Evolutionary conservation across 2,329 filamentous ascomycete genomes (phyloP), one percentile per base, ranked within the genome.

Genomic region (Shiraia bambusicola): DNA sequence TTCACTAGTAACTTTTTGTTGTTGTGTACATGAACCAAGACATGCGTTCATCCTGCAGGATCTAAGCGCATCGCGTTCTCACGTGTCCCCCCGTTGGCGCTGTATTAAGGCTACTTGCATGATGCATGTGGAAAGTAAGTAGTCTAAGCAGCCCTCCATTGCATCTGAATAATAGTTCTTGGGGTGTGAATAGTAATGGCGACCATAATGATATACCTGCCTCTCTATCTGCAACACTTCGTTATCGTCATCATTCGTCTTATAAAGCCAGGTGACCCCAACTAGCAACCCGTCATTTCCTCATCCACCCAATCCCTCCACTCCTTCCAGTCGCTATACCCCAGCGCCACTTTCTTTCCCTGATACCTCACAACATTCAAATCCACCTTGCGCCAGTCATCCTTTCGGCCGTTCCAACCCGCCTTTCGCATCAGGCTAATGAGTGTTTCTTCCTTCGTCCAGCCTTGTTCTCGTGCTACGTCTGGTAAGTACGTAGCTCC

Each of bases 341-440:
- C 75, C 45, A 93, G 67, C 41, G 75, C 83, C 40, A 84, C 80
- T 74, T 88, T 91, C 71, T 83, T 83, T 14, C 93, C 93, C 69
- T 93, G 88, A 67, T 97, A 98, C 55, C 88, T 79, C 40, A 91
- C 83, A 2, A 93, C 82, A 56, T 83, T 83, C 66, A 95, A 75
- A 36, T 87, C 82, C 3, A 96, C 82, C 45, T 88, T 84, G 53
- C 79, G 79, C 92, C 91, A 97, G 28, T 80, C 78, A 38, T 73
- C 72, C 59, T 62, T 72, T 31, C 72, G 69, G 1, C 89, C 90
- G 43, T 78, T 79, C 91, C 91, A 98, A 1, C 93, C 93, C 0
- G 91, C 91, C 76, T 98, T 98, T 45, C 88, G 79, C 85, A 96
- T 93, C 63, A 97, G 72, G 69, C 88, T 94, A 39, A 90, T 78